Conservation (phyloP, 2,329 filamentous ascomycete genomes). For the Pseudophaeomoniella oleicola region DNA sequence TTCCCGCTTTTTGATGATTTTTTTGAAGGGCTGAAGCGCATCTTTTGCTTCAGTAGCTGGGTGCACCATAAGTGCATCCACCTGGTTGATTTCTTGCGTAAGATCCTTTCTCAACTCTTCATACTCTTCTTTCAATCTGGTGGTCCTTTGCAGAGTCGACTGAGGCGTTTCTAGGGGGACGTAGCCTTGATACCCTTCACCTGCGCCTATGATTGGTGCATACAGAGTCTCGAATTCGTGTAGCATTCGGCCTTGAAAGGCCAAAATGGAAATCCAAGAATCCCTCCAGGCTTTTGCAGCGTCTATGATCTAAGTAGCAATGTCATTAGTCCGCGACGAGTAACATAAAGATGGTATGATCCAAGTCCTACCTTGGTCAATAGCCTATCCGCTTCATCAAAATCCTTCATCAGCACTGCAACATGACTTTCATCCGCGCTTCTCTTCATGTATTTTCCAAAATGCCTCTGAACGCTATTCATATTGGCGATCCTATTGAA, state of each 20-base stretch:
- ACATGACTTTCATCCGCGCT: constrained; percentile 66
- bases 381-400: constrained; percentile 64
- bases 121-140: constrained; percentile 51
- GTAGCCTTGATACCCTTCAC: constrained; percentile 40
- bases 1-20: constrained; percentile 73
- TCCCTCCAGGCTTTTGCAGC: constrained; percentile 64
- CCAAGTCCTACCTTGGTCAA: constrained; percentile 48
- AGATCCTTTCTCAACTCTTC: constrained; percentile 58
- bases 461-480: constrained; percentile 49
- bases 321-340: constrained; percentile 1
- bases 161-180: constrained; percentile 47
- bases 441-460: constrained; percentile 56
- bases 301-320: constrained; percentile 49
- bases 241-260: constrained; percentile 51
- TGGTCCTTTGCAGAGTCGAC: constrained; percentile 48
- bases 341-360: constrained; percentile 2
- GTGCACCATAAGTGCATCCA: constrained; percentile 55
- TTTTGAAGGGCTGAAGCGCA: constrained; percentile 56
- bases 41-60: constrained; percentile 57
- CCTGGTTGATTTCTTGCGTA: constrained; percentile 52
- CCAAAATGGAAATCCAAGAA: constrained; percentile 59
- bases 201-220: constrained; percentile 57
- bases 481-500: not conserved
- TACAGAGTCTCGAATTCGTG: constrained; percentile 60
- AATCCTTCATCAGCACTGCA: constrained; percentile 60